phyloP scores from a whole-genome alignment of 2,329 filamentous ascomycete genomes.

The Stylonectria norvegica region DNA sequence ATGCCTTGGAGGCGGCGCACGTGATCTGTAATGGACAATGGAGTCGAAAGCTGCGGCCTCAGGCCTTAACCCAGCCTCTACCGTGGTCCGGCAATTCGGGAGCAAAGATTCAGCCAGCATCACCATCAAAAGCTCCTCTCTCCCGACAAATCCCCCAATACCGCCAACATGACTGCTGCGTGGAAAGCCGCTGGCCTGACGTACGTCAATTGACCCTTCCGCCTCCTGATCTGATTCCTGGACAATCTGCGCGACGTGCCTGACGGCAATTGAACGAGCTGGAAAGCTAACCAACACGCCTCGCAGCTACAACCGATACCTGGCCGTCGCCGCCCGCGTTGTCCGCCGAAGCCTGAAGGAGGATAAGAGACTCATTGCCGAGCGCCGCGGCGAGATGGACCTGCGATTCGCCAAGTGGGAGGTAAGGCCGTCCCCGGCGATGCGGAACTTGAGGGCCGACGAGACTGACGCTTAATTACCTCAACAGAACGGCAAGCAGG shows the following conservation, averaged over 20 bases:
- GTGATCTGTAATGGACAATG: too few relatives aligned
- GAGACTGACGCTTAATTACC: conserved; percentile 32
- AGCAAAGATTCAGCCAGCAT: conserved; percentile 36
- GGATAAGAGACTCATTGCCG: conserved; percentile 79
- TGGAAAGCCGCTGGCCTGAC: conserved; percentile 98
- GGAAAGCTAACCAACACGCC: conserved; percentile 34
- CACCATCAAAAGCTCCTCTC: conserved; percentile 30
- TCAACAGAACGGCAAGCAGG: conserved; percentile 89
- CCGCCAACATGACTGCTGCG: conserved; percentile 85
- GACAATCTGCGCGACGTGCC: conserved; percentile 2
- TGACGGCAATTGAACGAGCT: conserved; percentile 18
- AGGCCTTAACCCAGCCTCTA: conserved; percentile 10
- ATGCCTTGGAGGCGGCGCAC: too few relatives aligned
- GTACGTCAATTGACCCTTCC: conserved; percentile 57
- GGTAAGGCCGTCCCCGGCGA: conserved; percentile 49
- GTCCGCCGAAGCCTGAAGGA: conserved; percentile 98
- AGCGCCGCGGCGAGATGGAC: conserved; percentile 87
- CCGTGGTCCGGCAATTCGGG: conserved; percentile 30
- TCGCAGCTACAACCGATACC: conserved; percentile 98
- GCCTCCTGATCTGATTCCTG: conserved; percentile 14
- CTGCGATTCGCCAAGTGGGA: conserved; percentile 92
- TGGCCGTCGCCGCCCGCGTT: conserved; percentile 88
- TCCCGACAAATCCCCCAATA: conserved; percentile 33
- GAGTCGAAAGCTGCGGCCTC: not conserved
- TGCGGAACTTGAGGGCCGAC: conserved; percentile 3